These are phyloP conservation scores for Saururus chinensis DNA, from an alignment of 164 flowering plant genomes.

Conservation along the genomic window DNA sequence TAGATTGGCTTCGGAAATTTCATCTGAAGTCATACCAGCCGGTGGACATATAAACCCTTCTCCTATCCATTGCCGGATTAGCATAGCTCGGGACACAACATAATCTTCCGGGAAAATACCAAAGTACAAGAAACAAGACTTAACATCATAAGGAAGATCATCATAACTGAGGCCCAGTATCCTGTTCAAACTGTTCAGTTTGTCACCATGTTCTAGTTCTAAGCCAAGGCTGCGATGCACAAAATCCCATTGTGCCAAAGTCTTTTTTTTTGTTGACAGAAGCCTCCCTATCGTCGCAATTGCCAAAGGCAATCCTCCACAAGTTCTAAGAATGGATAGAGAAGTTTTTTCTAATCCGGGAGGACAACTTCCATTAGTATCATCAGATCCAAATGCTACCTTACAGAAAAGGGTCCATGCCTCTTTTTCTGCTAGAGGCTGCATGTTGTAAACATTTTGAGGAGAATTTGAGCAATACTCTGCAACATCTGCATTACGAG, in stretches of 20 bases:
- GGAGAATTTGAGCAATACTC: neutral
- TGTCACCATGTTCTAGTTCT: conserved; percentile 6
- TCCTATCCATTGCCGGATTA: too few species aligned
- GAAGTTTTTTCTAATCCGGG: conserved; percentile 2
- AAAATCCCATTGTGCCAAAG: conserved; percentile 8
- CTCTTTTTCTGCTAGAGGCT: conserved; percentile 6
- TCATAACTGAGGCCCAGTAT: too few species aligned
- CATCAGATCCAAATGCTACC: conserved; percentile 10
- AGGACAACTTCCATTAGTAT: conserved; percentile 5
- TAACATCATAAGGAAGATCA: too few species aligned
- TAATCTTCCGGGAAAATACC: too few species aligned
- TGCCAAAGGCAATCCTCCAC: conserved; percentile 18
- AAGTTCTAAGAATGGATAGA: conserved; percentile 5
- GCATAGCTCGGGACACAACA: too few species aligned
- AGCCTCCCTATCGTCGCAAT: conserved; percentile 16
- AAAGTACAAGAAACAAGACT: too few species aligned
- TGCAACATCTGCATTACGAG: conserved; percentile 10
- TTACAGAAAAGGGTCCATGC: conserved; percentile 26
- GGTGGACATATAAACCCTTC: too few species aligned
- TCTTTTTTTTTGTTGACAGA: conserved; percentile 6
- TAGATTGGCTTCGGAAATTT: too few species aligned
- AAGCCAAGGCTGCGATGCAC: conserved; percentile 7
- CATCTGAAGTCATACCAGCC: too few species aligned
- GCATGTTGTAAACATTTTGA: neutral
- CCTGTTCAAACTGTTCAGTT: neutral